Conservation (phyloP, 176 grass and related monocot species). For the Poa pratensis region DNA sequence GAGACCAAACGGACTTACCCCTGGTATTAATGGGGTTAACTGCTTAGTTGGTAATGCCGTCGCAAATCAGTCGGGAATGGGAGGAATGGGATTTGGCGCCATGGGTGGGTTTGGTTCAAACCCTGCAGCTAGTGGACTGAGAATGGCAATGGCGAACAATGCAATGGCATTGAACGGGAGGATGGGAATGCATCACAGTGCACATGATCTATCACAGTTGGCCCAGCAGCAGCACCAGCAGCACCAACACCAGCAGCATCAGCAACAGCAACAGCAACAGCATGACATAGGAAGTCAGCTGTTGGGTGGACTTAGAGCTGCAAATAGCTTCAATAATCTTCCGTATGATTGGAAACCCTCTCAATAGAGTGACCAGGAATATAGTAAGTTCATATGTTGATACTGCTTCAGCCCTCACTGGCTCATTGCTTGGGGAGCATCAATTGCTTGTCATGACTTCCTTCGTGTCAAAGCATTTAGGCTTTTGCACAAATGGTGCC, state of each 20-base stretch:
- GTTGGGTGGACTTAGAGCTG: conserved; percentile 70
- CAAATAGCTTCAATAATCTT: conserved; percentile 88
- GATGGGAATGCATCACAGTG: conserved; percentile 67
- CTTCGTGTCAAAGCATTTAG: conserved; percentile 26
- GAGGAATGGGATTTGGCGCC: conserved; percentile 61
- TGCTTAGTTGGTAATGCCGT: conserved; percentile 62
- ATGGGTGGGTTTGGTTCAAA: conserved; percentile 54
- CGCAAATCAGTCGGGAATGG: conserved; percentile 56
- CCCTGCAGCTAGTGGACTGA: conserved; percentile 52
- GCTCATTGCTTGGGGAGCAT: conserved; percentile 38
- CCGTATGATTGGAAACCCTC: conserved; percentile 91
- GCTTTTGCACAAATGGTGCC: conserved; percentile 35
- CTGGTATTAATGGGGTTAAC: conserved; percentile 62
- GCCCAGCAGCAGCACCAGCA: conserved; percentile 66
- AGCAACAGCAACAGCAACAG: conserved; percentile 63
- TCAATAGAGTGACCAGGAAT: conserved; percentile 55
- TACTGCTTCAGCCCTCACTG: conserved; percentile 26
- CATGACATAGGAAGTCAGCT: conserved; percentile 85
- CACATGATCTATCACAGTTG: conserved; percentile 68
- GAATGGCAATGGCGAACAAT: conserved; percentile 57
- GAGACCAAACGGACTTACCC: conserved; percentile 61
- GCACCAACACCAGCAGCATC: conserved; percentile 58
- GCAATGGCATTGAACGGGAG: conserved; percentile 72
- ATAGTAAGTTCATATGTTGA: conserved; percentile 42
- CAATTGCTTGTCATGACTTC: conserved; percentile 39